Conservation (phyloP, 192 early-diverging fungal species). For the Lunasporangiospora selenospora region DNA sequence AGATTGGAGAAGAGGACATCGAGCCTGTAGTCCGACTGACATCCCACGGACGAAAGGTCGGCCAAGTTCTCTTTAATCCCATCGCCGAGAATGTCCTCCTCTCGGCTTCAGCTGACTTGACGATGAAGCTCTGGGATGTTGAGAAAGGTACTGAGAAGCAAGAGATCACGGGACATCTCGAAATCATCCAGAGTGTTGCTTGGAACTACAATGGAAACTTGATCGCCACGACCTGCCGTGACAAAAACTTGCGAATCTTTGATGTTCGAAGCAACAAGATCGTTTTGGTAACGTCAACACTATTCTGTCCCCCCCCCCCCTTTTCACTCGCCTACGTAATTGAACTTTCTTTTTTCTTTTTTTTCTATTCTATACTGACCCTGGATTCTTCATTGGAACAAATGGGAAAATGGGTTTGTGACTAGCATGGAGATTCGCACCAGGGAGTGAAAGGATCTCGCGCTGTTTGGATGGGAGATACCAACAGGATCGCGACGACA, state of each 20-base stretch:
- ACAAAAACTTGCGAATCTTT: conserved; percentile 91
- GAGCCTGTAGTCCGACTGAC: conserved; percentile 74
- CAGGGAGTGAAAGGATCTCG: conserved; percentile 94
- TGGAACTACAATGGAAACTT: conserved; percentile 84
- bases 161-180: conserved; percentile 79
- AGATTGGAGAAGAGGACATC: conserved; percentile 67
- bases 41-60: conserved; percentile 89
- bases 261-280: conserved; percentile 83
- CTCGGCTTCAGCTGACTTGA: conserved; percentile 82
- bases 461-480: conserved; percentile 83
- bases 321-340: too few species aligned
- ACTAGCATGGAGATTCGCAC: conserved; percentile 78
- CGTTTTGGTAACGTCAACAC: conserved; percentile 58
- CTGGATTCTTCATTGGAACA: too few species aligned
- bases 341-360: too few species aligned
- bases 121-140: conserved; percentile 92
- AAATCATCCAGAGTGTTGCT: conserved; percentile 85
- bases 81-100: conserved; percentile 89
- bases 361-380: too few species aligned
- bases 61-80: conserved; percentile 95
- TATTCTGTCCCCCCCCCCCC: background rate
- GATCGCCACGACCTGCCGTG: conserved; percentile 87
- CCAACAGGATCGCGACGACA: conserved; percentile 81
- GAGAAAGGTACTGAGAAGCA: conserved; percentile 68
- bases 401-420: too few species aligned